Base-by-base conservation (phyloP, 192 early-diverging fungal genomes). In the Oehlia diaphana region DNA sequence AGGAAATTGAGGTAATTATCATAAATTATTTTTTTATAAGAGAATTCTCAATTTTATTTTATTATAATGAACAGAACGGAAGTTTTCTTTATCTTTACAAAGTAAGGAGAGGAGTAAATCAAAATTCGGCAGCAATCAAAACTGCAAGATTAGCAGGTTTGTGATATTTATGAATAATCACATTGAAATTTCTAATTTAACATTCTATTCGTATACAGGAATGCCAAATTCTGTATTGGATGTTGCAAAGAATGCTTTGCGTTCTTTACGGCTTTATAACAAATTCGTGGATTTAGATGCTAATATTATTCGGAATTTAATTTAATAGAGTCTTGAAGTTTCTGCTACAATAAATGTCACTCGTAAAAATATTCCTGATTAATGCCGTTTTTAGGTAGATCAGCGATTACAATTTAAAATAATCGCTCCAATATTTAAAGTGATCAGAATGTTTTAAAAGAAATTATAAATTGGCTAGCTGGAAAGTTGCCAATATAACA, bases 1-100 rank as follows among this genome's bases (percentile, higher is more conserved):
- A 81, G 63, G 67, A 74, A 31, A 47, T 72, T 80, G 12, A 66
- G 58, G 82, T 82, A 63, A 50, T 9, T 79, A 35, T 19, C 7
- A 50, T 77, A 23, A 47, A 16, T 49, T 63, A 28, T 16, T 10
- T 28, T 33, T 73, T 58, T 19, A 21, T 7, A 7, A 58, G 21
- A 58, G 50, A 19, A 58, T 58, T 73, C 39, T 73, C 19, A n/a
- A 44, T n/a, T 70, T 19, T 42, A 42, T 42, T 31, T 42, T 19
- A 33, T 37, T 61, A 63, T 63, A 37, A 4, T 63, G 3, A 63
- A 16, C 16, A 79, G 77, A 68, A 79, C 62, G 77, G 77, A 58
- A 70, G 77, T 39, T 79, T 79, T 71, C 42, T 44, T 68, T 79
- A 70, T 62, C 26, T 70, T 53, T 53, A 71, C 33, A 16, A 37